Evolutionary conservation across 305 asterid species (phyloP).

Genomic region (Striga hermonthica): DNA sequence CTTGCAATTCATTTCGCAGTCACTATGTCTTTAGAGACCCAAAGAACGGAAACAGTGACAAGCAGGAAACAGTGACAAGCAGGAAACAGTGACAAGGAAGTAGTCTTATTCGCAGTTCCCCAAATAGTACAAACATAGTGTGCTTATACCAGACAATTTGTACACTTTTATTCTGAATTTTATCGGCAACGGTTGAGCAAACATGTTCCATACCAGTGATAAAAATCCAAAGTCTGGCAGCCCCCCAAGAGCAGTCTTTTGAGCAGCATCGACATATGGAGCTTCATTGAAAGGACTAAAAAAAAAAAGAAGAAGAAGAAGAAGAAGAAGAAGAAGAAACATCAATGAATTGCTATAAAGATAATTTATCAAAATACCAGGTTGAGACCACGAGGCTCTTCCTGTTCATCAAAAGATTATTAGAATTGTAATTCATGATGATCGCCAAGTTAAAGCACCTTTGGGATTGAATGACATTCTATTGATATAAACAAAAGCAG

Average conservation of each 20-base stretch:
- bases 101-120: no score
- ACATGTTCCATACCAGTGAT: conserved; percentile 56
- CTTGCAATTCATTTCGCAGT: conserved; percentile 20
- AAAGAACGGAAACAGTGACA: background rate
- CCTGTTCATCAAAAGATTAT: conserved; percentile 1
- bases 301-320: conserved; percentile 30
- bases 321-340: no score
- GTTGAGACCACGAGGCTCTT: conserved; percentile 13
- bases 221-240: conserved; percentile 81
- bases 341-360: conserved; percentile 28
- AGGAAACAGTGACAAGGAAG: background rate
- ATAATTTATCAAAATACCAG: conserved; percentile 23
- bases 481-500: conserved; percentile 12
- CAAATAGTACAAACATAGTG: no score
- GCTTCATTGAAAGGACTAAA: conserved; percentile 90
- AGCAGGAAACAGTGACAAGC: background rate
- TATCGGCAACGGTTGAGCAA: conserved; percentile 16
- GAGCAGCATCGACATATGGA: conserved; percentile 80
- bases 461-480: background rate
- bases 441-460: background rate
- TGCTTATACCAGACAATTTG: no score
- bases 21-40: conserved; percentile 17
- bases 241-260: conserved; percentile 85
- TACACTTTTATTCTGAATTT: conserved; percentile 11
- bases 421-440: background rate